A percentile compares a stretch with the other conserved stretches of the same genome.
These are phyloP conservation scores for Sambucus nigra DNA, from an alignment of 129 eudicot species.

Conservation along the genomic window DNA sequence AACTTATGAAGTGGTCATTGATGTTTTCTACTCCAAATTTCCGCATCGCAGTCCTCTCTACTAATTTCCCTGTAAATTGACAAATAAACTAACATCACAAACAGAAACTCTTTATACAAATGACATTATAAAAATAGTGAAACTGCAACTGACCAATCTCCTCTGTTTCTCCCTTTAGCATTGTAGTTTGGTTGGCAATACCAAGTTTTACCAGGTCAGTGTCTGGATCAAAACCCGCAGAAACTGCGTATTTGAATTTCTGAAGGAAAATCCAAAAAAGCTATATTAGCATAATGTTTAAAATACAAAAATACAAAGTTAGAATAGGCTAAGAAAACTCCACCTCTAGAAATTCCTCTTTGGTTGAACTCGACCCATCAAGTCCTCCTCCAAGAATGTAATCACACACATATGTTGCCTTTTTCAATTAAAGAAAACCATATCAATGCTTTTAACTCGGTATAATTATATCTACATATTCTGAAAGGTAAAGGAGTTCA, in stretches of 20 bases:
- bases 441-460: too few relatives aligned
- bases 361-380: conserved; percentile 84
- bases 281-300: neutral
- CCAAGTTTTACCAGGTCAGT: conserved; percentile 71
- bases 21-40: conserved; percentile 72
- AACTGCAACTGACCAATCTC: conserved; percentile 61
- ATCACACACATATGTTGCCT: conserved; percentile 93
- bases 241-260: conserved; percentile 87
- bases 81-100: conserved; percentile 9
- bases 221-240: conserved; percentile 92
- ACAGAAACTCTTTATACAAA: neutral
- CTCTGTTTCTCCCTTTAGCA: conserved; percentile 99
- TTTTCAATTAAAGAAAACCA: conserved; percentile 9
- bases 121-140: neutral
- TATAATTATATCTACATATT: too few relatives aligned
- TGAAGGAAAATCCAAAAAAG: conserved; percentile 19
- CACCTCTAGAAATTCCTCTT: conserved; percentile 84
- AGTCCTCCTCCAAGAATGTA: conserved; percentile 86
- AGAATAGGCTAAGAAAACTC: neutral
- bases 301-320: neutral
- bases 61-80: conserved; percentile 47
- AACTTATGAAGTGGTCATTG: conserved; percentile 69
- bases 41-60: conserved; percentile 85
- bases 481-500: neutral
- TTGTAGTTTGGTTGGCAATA: conserved; percentile 94